Evolutionary conservation across 1,284 basidiomycete species (phyloP).

Genomic region (Xerocomus nothofagi): DNA sequence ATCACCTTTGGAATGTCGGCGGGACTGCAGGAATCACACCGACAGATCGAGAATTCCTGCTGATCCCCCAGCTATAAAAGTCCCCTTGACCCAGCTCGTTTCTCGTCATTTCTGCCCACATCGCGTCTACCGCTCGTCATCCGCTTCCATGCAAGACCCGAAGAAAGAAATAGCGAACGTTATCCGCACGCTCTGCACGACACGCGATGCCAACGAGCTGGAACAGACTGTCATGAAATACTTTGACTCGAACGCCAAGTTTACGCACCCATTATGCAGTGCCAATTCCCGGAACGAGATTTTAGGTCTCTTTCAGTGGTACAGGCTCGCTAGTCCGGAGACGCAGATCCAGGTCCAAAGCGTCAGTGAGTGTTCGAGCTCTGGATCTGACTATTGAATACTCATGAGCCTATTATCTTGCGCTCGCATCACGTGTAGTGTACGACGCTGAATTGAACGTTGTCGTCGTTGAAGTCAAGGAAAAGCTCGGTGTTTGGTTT

Average conservation of each 20-base stretch:
- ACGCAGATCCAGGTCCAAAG: constrained; percentile 6
- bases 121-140: not conserved
- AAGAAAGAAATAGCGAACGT: constrained; percentile 29
- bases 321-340: constrained; percentile 27
- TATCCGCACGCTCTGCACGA: constrained; percentile 25
- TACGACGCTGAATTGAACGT: constrained; percentile 24
- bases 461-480: constrained; percentile 27
- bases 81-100: not conserved
- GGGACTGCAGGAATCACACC: not conserved
- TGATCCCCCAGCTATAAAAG: constrained; percentile 21
- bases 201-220: constrained; percentile 19
- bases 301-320: constrained; percentile 33
- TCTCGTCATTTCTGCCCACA: not conserved
- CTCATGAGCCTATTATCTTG: constrained; percentile 1
- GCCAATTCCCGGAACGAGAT: constrained; percentile 29
- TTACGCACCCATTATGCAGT: constrained; percentile 29
- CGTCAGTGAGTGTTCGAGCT: constrained; percentile 24
- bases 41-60: not conserved
- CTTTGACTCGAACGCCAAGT: constrained; percentile 22
- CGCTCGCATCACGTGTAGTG: constrained; percentile 15
- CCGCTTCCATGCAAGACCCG: constrained; percentile 30
- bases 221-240: constrained; percentile 17
- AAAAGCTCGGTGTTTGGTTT: constrained; percentile 30
- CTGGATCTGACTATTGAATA: too few relatives aligned
- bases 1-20: constrained; percentile 8